phyloP scores from a whole-genome alignment of 2,329 filamentous ascomycete genomes.

The Fusarium proliferatum region DNA sequence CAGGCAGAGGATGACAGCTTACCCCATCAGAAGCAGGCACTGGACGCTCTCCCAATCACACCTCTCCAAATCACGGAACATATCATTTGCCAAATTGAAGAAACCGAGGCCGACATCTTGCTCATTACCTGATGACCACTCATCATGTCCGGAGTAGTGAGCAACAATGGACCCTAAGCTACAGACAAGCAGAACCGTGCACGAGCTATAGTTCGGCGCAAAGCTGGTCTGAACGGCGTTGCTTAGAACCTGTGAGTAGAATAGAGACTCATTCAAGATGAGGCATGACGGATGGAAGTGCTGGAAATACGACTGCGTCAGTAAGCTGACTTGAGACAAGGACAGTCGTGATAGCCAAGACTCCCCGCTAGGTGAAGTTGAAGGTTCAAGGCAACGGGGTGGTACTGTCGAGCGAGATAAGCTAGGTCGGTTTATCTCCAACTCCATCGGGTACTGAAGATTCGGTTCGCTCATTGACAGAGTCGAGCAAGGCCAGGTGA shows the following conservation, averaged over 20 bases:
- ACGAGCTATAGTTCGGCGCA: not conserved
- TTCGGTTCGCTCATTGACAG: constrained; percentile 12
- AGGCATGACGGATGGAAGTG: constrained; percentile 28
- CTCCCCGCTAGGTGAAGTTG: not conserved
- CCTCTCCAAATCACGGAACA: constrained; percentile 12
- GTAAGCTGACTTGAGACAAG: constrained; percentile 5
- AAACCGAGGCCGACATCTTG: constrained; percentile 10
- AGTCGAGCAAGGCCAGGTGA: constrained; percentile 26
- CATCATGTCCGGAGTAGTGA: constrained; percentile 2
- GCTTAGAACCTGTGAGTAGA: constrained; percentile 9
- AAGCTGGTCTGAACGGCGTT: constrained; percentile 2
- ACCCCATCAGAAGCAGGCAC: constrained; percentile 30
- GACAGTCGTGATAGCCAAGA: constrained; percentile 28
- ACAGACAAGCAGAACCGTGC: constrained; percentile 12
- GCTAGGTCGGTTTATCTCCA: constrained; percentile 19
- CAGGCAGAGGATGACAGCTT: not conserved
- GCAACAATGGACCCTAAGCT: constrained; percentile 9
- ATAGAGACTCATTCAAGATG: constrained; percentile 15
- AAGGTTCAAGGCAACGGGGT: not conserved
- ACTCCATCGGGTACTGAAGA: constrained; percentile 19
- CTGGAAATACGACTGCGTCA: constrained; percentile 21
- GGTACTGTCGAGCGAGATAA: constrained; percentile 2
- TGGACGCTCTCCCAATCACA: constrained; percentile 23
- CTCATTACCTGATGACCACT: constrained; percentile 2
- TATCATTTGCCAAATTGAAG: constrained; percentile 17